A percentile compares a stretch with the other conserved stretches of the same genome.
These are phyloP conservation scores for Jaenimonas drosophilae DNA, from an alignment of 208 protist species.

Conservation along the genomic window DNA sequence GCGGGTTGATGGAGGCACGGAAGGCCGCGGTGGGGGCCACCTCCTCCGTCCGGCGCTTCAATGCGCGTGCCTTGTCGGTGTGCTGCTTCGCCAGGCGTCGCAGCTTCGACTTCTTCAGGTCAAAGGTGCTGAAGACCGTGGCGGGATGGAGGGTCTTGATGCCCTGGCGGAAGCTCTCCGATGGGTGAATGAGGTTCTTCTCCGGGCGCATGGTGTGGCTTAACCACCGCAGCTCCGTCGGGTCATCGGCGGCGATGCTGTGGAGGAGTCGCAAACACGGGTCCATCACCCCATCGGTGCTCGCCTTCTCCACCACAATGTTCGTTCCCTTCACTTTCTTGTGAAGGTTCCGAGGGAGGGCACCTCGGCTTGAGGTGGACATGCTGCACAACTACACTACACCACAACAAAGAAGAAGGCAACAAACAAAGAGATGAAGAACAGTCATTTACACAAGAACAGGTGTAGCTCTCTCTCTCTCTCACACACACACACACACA, in stretches of 20 bases:
- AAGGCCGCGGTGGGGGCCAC: constrained; percentile 69
- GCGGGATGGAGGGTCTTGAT: constrained; percentile 69
- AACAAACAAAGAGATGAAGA: not conserved
- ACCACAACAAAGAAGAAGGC: constrained; percentile 6
- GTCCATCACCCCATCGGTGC: constrained; percentile 28
- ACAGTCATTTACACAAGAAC: too few relatives aligned
- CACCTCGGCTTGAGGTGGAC: not conserved
- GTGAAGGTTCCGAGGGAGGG: constrained; percentile 10
- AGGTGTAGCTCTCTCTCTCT: too few relatives aligned
- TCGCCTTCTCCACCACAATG: constrained; percentile 49
- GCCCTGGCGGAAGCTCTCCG: constrained; percentile 55
- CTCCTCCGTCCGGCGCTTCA: constrained; percentile 41
- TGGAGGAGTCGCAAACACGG: constrained; percentile 27
- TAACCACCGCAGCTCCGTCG: constrained; percentile 59
- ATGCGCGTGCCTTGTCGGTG: constrained; percentile 34
- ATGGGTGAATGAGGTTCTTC: constrained; percentile 61
- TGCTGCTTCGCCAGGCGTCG: constrained; percentile 65
- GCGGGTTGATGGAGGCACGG: constrained; percentile 59
- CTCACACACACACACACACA: too few relatives aligned
- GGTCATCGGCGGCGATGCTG: constrained; percentile 52
- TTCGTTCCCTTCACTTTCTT: constrained; percentile 72
- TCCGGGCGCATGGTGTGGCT: constrained; percentile 51
- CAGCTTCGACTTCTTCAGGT: constrained; percentile 55
- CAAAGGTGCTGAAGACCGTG: constrained; percentile 68
- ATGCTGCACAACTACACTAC: not conserved